Base-by-base conservation (phyloP, 768 basidiomycete genomes). In the Obba rivulosa region DNA sequence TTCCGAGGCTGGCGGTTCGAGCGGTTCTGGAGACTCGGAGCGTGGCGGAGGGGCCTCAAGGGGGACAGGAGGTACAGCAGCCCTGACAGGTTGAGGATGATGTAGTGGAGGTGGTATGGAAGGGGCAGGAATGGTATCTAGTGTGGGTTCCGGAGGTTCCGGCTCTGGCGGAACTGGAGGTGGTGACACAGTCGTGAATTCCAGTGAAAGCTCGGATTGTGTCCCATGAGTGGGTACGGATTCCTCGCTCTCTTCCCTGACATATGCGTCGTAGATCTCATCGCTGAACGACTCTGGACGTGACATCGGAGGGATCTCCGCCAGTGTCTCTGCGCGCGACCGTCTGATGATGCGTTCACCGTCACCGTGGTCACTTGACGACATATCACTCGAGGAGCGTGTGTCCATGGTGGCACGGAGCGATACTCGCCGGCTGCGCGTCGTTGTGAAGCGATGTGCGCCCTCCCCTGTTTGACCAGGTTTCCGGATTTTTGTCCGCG, bases 401-500 rank as follows among this genome's bases (percentile, higher is more conserved):
- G 71, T 64, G 43, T 80, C 79, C 34, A 63, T 54, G 23, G 62
- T 57, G 3, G 64, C 46, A 8, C 52, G 46, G 25, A 48, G 42
- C 55, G 62, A 25, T 50, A 66, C 34, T 79, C 66, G 31, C 77
- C 76, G 44, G 64, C 66, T 38, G 21, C 78, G 69, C 4, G 72
- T 66, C 8, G 71, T 65, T 4, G 67, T 69, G 67, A 94, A 94
- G 10, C 92, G 84, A 74, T 90, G 90, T 2, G 88, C 88, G 10
- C 86, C 87, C 65, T 88, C 90, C 20, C 82, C 87, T 13, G 79
- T 75, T 5, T 85, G 64, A 4, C 80, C 78, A 13, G 83, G 74
- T 69, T 98, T 99, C 31, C 95, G 85, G 57, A 98, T 96, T 72
- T 92, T 93, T 1, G 96, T 99, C 13, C 95, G 82, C 3, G 92